Evolutionary conservation across 192 early-diverging fungal genomes (phyloP).

Genomic region (Rhizophagus clarus): DNA sequence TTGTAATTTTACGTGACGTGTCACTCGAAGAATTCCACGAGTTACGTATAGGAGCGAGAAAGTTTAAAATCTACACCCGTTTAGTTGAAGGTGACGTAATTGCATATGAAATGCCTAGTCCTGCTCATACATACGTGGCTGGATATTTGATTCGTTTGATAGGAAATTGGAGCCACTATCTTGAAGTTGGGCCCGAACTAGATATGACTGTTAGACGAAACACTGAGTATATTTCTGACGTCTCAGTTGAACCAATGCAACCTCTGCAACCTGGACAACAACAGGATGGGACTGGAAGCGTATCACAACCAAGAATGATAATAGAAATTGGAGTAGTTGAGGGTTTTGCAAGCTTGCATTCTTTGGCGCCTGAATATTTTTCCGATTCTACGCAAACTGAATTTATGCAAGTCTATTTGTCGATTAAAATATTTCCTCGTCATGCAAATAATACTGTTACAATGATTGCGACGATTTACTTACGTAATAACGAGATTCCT

Average conservation of each 20-base stretch:
- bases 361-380: slow-evolving; percentile 13
- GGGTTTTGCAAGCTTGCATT: background rate
- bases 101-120: too few species aligned
- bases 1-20: too few species aligned
- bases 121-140: too few species aligned
- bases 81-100: too few species aligned
- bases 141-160: too few species aligned
- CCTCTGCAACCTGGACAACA: background rate
- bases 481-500: slow-evolving; percentile 25
- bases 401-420: slow-evolving; percentile 28
- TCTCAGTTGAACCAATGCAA: background rate
- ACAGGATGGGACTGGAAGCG: background rate
- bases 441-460: background rate
- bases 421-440: slow-evolving; percentile 26
- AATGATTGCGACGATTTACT: slow-evolving; percentile 19
- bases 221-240: background rate
- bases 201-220: slow-evolving; percentile 4
- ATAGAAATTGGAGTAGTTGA: slow-evolving; percentile 13
- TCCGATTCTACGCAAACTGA: background rate
- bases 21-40: too few species aligned
- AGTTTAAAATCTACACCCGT: too few species aligned
- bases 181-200: background rate
- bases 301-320: slow-evolving; percentile 24
- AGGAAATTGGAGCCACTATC: too few species aligned
- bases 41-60: too few species aligned